These are phyloP conservation scores for Periconia digitata DNA, from an alignment of 2,329 filamentous ascomycete genomes.

Conservation along the genomic window DNA sequence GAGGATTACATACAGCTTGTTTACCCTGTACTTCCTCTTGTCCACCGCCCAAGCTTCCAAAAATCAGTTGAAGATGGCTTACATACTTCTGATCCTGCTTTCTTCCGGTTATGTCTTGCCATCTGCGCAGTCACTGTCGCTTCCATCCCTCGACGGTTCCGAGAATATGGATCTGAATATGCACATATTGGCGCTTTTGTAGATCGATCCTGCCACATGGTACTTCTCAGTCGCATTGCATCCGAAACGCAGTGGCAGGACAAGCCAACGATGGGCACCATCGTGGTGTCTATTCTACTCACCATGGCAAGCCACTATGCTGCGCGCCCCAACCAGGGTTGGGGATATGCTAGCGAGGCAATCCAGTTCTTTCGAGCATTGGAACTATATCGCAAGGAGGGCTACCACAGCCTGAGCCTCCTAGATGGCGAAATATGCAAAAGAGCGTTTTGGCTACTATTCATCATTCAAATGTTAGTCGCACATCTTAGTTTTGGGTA, in stretches of 20 bases:
- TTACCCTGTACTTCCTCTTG: conserved; percentile 14
- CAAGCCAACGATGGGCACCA: conserved; percentile 9
- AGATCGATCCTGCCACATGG: conserved; percentile 15
- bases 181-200: conserved; percentile 12
- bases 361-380: conserved; percentile 17
- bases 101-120: conserved; percentile 15
- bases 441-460: conserved; percentile 17
- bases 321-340: conserved; percentile 14
- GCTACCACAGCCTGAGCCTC: conserved; percentile 7
- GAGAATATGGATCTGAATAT: conserved; percentile 9
- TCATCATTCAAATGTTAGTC: conserved; percentile 18
- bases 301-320: conserved; percentile 17
- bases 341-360: conserved; percentile 17
- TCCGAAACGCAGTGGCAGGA: conserved; percentile 14
- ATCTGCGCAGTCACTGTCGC: conserved; percentile 16
- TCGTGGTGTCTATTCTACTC: conserved; percentile 13
- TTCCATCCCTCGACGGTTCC: conserved; percentile 15
- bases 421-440: conserved; percentile 16
- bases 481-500: neutral
- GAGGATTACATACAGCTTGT: conserved; percentile 17
- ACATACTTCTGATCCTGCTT: conserved; percentile 9
- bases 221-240: conserved; percentile 10
- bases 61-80: conserved; percentile 10
- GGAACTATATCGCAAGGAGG: conserved; percentile 14
- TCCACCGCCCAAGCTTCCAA: conserved; percentile 14